Evolutionary conservation across 164 flowering plant species (phyloP).

Genomic region (Akebia trifoliata): DNA sequence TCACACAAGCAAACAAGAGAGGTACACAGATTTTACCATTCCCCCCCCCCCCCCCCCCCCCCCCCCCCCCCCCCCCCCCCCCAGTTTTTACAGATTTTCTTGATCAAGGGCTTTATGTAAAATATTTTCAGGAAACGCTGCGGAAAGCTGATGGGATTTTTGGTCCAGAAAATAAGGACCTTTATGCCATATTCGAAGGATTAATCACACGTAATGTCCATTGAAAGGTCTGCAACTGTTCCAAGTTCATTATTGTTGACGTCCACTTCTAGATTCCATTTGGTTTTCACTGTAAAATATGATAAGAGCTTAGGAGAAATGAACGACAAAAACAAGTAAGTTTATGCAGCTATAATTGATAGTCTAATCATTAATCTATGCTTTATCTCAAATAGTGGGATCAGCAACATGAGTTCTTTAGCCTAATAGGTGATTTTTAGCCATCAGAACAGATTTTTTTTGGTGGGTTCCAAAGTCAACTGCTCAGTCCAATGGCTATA

Average conservation of each 20-base stretch:
- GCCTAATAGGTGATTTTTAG: no score
- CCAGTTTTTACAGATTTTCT: no score
- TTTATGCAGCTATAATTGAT: no score
- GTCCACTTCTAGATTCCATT: neutral
- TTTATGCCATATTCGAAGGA: constrained; percentile 71
- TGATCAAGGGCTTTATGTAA: neutral
- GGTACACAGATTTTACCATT: constrained; percentile 28
- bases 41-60: neutral
- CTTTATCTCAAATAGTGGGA: no score
- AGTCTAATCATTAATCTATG: no score
- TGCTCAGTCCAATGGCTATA: no score
- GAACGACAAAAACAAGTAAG: no score
- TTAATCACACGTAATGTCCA: constrained; percentile 64
- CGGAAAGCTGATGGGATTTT: constrained; percentile 83
- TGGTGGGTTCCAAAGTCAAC: no score
- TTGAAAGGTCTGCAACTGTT: constrained; percentile 14
- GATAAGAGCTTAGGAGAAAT: no score
- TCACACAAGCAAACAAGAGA: constrained; percentile 86
- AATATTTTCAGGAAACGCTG: constrained; percentile 65
- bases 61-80: neutral
- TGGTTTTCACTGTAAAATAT: neutral
- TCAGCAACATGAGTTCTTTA: no score
- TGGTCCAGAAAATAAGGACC: constrained; percentile 82
- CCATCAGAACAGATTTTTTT: no score
- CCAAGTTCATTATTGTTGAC: neutral